Evolutionary conservation across 2,329 filamentous ascomycete genomes (phyloP), one percentile per base, ranked within the genome.

Genomic region (Beauveria scarabaeidicola): DNA sequence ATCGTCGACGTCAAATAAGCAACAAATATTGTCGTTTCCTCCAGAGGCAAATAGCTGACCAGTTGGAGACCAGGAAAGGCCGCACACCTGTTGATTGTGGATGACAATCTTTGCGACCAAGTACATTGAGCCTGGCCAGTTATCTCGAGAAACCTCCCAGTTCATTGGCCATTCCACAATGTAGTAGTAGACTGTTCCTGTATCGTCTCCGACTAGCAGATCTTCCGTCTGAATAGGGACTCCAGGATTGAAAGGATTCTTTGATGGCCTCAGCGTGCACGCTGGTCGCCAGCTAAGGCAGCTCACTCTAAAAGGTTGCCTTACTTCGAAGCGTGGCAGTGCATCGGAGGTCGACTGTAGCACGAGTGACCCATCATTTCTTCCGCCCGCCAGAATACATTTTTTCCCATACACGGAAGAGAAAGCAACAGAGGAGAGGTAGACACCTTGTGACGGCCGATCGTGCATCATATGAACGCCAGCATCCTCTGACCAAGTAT

Each of bases 11-110:
- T 92, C 84, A 70, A 95, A 96, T 2, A 97, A 78, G 65, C 86
- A 89, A 68, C 93, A 95, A 3, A 85, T 73, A 68, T 97, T 97
- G 75, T 99, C 94, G 69, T 99, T 97, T 25, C 90, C 91, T 7
- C 94, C 92, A 5, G 90, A 91, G 15, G 90, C 91, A 70, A 99
- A 92, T 40, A 86, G 80, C 3, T 80, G 79, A 3, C 91, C 91
- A 66, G 90, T 84, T 3, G 78, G 77, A 3, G 91, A 92, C 90
- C 92, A 97, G 3, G 89, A 83, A n/a, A 99, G 77, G 1, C 93
- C 93, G 68, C 94, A 99, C 58, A 99, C 87, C 69, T 97, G 92
- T 72, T 97, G 91, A 1, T 80, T 84, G 70, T 97, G 93, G 8
- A 90, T 84, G 36, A 81, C 81, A 66, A 97, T 87, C 64, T 86